A percentile compares a stretch with the other conserved stretches of the same genome.
These are phyloP conservation scores for Ustilago esculenta DNA, from an alignment of 1,284 basidiomycete species.

Conservation along the genomic window DNA sequence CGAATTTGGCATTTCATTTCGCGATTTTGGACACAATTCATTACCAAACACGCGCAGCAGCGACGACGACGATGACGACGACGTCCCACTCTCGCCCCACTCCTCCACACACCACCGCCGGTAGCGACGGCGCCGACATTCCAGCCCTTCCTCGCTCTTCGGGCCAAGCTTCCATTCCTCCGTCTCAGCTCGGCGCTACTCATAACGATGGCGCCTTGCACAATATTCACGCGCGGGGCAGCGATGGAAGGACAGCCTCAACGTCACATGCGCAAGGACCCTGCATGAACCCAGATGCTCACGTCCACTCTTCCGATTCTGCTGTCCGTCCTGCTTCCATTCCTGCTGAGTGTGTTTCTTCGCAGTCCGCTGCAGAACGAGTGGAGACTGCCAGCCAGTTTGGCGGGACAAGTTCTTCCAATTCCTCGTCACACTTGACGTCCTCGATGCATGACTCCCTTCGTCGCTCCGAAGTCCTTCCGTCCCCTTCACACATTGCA, in stretches of 20 bases:
- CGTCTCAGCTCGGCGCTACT: too few relatives aligned
- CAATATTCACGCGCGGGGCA: too few relatives aligned
- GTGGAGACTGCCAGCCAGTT: not conserved
- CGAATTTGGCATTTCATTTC: too few relatives aligned
- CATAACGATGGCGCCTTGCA: too few relatives aligned
- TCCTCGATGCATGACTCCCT: too few relatives aligned
- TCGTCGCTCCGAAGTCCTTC: constrained; percentile 7
- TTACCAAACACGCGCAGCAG: constrained; percentile 13
- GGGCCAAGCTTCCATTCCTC: too few relatives aligned
- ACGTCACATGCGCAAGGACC: constrained; percentile 6
- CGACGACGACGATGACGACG: constrained; percentile 1
- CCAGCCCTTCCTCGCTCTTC: not conserved
- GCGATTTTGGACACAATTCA: not conserved
- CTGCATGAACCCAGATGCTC: constrained; percentile 7
- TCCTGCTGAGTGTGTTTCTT: not conserved
- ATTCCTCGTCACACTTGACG: not conserved
- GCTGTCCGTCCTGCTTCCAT: not conserved
- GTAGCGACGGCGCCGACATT: not conserved
- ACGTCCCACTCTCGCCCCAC: not conserved
- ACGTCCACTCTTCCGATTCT: too few relatives aligned
- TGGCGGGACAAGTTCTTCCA: not conserved
- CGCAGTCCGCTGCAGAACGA: not conserved
- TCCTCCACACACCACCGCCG: not conserved
- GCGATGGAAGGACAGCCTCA: not conserved
- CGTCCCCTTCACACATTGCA: not conserved